Base-by-base conservation (phyloP, 352 stramenopile species). In the Globisporangium solare region DNA sequence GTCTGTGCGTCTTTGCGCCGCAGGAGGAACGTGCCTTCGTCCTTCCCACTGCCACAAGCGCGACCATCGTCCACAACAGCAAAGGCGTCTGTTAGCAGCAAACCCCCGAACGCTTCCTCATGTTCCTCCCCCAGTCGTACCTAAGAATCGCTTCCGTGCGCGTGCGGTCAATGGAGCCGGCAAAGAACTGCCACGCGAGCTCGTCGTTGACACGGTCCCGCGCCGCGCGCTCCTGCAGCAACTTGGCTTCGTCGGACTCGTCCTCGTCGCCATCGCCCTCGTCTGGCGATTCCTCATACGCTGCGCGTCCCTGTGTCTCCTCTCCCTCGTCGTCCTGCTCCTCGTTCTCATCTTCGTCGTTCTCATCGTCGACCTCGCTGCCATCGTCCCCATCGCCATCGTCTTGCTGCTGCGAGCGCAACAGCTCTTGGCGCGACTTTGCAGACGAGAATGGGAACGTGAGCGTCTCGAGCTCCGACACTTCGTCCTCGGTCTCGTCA, bases 1-100 rank as follows among this genome's bases (percentile, higher is more conserved):
- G 84, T 94, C 49, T 84, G 79, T 1, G 82, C 74, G 58, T 94
- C 82, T 47, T 94, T 94, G 20, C 84, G 78, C 12, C 84, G 82
- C 52, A 94, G 54, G 27, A 94, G 56, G 45, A 94, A 94, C 8
- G 82, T 88, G 7, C 84, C 82, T 77, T 74, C 66, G 22, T 86
- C 82, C 41, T 81, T 82, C 14, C 47, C 63, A 57, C 67, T 77
- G 43, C 42, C 1, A 51, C 22, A 21, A 5, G 32, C 5, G 20
- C 5, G n/a, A 54, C 1, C 18, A 21, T 52, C 32, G 56, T 12
- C 18, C 10, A 47, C 11, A 37, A n/a, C n/a, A 51, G 39, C 10
- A 31, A 17, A 41, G 5, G 22, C 18, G n/a, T 35, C 27, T 35
- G 31, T 39, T 14, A 54, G 6, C 31, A 65, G 10, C 27, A 35